phyloP scores from a whole-genome alignment of 2,329 filamentous ascomycete species.

The Colletotrichum limetticola region DNA sequence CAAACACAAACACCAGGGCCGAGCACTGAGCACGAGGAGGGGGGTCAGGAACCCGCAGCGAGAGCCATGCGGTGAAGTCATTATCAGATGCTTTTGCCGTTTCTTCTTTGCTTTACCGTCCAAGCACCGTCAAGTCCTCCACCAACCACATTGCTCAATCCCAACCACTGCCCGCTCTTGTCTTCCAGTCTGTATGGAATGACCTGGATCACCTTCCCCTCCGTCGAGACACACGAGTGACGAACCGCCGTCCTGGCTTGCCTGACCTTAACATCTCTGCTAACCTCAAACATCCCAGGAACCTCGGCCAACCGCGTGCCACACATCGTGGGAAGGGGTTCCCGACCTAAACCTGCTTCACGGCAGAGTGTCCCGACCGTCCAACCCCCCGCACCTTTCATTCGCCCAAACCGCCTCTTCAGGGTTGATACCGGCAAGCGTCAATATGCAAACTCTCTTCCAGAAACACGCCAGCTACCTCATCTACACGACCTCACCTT shows the following conservation, averaged over 20 bases:
- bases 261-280: neutral
- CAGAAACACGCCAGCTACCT: slow-evolving; percentile 27
- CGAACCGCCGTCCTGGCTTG: neutral
- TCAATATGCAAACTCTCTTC: slow-evolving; percentile 24
- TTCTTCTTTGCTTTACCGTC: slow-evolving; percentile 30
- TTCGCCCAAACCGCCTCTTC: slow-evolving; percentile 13
- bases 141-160: slow-evolving; percentile 17
- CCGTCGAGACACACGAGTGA: neutral
- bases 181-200: neutral
- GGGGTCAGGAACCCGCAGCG: slow-evolving; percentile 6
- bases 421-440: slow-evolving; percentile 24
- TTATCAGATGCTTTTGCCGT: slow-evolving; percentile 33
- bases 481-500: slow-evolving; percentile 21
- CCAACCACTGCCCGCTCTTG: neutral
- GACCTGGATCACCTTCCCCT: neutral
- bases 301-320: neutral
- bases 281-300: neutral
- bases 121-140: slow-evolving; percentile 22
- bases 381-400: slow-evolving; percentile 9
- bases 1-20: neutral
- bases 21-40: neutral
- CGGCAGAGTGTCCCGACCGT: slow-evolving; percentile 10
- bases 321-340: neutral
- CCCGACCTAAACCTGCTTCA: neutral
- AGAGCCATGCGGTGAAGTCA: slow-evolving; percentile 30